Evolutionary conservation across 768 basidiomycete species (phyloP).

Genomic region (Pulveroboletus sp.): DNA sequence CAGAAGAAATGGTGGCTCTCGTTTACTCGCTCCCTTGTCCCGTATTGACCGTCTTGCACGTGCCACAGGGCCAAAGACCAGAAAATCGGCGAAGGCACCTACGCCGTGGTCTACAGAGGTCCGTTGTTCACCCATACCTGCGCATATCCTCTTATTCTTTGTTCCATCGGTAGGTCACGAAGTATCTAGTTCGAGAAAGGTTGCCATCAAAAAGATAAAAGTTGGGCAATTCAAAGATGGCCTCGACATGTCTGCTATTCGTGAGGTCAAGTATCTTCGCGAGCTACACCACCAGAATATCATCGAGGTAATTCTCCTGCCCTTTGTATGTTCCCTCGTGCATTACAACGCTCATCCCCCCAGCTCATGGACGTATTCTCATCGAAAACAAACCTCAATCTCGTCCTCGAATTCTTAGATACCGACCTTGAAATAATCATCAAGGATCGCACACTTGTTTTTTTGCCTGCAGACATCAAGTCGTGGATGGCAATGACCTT

Average conservation of each 20-base stretch:
- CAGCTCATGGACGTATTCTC: slow-evolving; percentile 97
- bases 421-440: slow-evolving; percentile 97
- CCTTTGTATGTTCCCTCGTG: neutral
- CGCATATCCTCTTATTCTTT: neutral
- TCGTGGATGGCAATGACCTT: slow-evolving; percentile 99
- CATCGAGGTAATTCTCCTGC: slow-evolving; percentile 62
- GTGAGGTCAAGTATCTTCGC: slow-evolving; percentile 95
- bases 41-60: slow-evolving; percentile 10
- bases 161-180: slow-evolving; percentile 54
- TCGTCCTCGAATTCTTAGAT: slow-evolving; percentile 94
- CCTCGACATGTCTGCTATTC: slow-evolving; percentile 96
- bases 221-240: slow-evolving; percentile 97
- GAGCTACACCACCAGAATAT: slow-evolving; percentile 93
- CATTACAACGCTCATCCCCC: neutral
- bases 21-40: neutral
- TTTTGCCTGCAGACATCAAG: slow-evolving; percentile 94
- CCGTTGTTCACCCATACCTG: slow-evolving; percentile 9
- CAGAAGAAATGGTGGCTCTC: slow-evolving; percentile 60
- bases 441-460: slow-evolving; percentile 87
- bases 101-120: slow-evolving; percentile 95
- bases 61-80: slow-evolving; percentile 67
- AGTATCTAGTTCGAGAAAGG: slow-evolving; percentile 67
- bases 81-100: slow-evolving; percentile 89
- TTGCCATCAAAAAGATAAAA: slow-evolving; percentile 98
- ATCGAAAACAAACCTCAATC: slow-evolving; percentile 91